Percentiles rank a stretch among this genome's conserved stretches.
Evolutionary conservation across 441 rosid genomes (phyloP).

Genomic region (Kokia cookei): DNA sequence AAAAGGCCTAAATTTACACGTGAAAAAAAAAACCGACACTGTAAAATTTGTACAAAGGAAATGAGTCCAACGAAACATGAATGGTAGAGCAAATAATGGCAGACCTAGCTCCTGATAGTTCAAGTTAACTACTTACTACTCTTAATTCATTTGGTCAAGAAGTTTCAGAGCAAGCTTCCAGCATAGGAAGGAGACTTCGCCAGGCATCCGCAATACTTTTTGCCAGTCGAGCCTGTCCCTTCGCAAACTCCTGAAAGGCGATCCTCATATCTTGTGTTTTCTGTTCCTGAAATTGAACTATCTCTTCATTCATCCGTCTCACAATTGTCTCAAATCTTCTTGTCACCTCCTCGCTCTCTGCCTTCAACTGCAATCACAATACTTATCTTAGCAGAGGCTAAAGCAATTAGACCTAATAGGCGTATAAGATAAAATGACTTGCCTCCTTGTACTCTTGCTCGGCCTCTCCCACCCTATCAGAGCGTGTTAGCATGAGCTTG

Average conservation of each 20-base stretch:
- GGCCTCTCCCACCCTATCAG: constrained; percentile 87
- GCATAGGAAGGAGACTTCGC: constrained; percentile 96
- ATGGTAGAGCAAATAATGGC: constrained; percentile 13
- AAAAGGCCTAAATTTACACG: too few species aligned
- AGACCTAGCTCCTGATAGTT: constrained; percentile 6
- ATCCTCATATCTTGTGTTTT: constrained; percentile 82
- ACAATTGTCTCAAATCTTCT: constrained; percentile 71
- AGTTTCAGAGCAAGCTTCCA: constrained; percentile 57
- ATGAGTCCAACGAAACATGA: background rate
- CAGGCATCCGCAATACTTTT: constrained; percentile 83
- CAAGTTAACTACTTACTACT: background rate
- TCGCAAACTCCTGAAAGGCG: constrained; percentile 90
- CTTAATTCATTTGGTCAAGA: too few species aligned
- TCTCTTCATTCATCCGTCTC: constrained; percentile 81
- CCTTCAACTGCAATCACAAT: constrained; percentile 62
- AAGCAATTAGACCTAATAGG: background rate
- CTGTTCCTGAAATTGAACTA: constrained; percentile 84
- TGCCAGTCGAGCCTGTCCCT: constrained; percentile 92
- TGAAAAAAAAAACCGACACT: too few species aligned
- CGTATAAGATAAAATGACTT: constrained; percentile 11
- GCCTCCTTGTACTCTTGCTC: constrained; percentile 86
- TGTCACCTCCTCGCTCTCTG: constrained; percentile 75
- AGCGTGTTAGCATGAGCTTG: constrained; percentile 85
- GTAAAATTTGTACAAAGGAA: constrained; percentile 21
- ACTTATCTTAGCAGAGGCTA: background rate